Base-by-base conservation (phyloP, 805 yeast genomes). In the Sugiyamaella smithiae region DNA sequence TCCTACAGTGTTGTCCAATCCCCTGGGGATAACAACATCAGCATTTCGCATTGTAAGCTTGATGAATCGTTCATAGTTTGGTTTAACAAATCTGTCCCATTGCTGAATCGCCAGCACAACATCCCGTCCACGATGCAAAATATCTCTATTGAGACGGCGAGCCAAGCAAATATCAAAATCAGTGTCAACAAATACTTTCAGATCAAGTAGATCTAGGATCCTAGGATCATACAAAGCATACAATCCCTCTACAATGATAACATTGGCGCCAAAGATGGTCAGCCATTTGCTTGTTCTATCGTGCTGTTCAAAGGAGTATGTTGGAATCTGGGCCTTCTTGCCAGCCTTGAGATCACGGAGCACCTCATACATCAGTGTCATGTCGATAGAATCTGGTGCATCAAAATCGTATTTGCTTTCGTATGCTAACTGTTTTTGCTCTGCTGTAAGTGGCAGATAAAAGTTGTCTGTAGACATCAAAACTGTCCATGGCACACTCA, bases 141-240 rank as follows among this genome's bases (percentile, higher is more conserved):
- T 89, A 64, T 93, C 99, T 60, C 99, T 74, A 3, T 87, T 80
- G 38, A 93, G 70, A 58, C 99, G 74, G 59, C 99, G 75, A 3
- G 96, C 90, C 57, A 93, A 73, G 66, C 99, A 93, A 12, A 91
- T 78, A 63, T 93, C 99, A 57, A 89, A 72, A 60, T 90, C 98
- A 2, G 97, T 93, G 57, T 91, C 97, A 2, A 93, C 97, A 64
- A 81, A 93, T 16, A 91, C 79, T 66, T 86, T 91, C 51, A 88
- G 73, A 60, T 91, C 95, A 84, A 90, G 85, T 60, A 89, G 61
- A 9, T 78, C 84, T 46, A 84, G 67, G 14, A 93, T 67, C 36
- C 89, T 75, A 41, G 75, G 73, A 62, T 85, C 88, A 53, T 83
- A 81, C 38, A 93, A 67, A 0, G 96, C 88, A 63, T 86, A 88